Base-by-base conservation (phyloP, 139 green algal species). In the Ettlia oleoabundans region DNA sequence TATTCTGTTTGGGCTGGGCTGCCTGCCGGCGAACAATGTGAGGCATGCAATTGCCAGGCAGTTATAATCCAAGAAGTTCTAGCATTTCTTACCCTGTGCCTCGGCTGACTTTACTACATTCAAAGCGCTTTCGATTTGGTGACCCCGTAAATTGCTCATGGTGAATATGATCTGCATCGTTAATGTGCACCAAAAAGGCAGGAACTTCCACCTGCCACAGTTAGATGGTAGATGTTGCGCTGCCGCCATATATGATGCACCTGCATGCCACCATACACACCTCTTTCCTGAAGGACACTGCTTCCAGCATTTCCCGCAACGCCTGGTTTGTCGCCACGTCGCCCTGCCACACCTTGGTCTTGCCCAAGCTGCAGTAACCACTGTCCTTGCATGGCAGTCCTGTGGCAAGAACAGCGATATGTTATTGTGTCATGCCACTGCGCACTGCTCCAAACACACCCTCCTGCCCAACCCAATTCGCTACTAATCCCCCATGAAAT, bases 341-440 rank as follows among this genome's bases (percentile, higher is more conserved):
- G 7, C 63, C 63, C 15, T 33, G 30, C 63, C 63, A 70, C 30
- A 70, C 63, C 30, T 22, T 1, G 13, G 32, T 30, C 63, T 24
- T 13, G 10, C 63, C 63, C 63, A 70, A 33, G 63, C 63, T 70
- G 63, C 63, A 70, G 63, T 70, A 70, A 9, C 63, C 30, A 33
- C 63, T 70, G 30, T 9, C 63, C 8, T 41, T 30, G 63, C 63
- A 70, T 18, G 63, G 63, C 63, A 70, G 63, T 33, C 47, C 47
- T n/a, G n/a, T n/a, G n/a, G n/a, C n/a, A n/a, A n/a, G n/a, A n/a
- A n/a, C n/a, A n/a, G n/a, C n/a, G n/a, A n/a, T n/a, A n/a, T n/a
- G n/a, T n/a, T n/a, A n/a, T n/a, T n/a, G n/a, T n/a, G n/a, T n/a
- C n/a, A n/a, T n/a, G n/a, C n/a, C n/a, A n/a, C n/a, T n/a, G n/a